Percentiles rank a stretch among this genome's conserved stretches.
Evolutionary conservation across 2,329 filamentous ascomycete genomes (phyloP).

Genomic region (Colletotrichum incanum): DNA sequence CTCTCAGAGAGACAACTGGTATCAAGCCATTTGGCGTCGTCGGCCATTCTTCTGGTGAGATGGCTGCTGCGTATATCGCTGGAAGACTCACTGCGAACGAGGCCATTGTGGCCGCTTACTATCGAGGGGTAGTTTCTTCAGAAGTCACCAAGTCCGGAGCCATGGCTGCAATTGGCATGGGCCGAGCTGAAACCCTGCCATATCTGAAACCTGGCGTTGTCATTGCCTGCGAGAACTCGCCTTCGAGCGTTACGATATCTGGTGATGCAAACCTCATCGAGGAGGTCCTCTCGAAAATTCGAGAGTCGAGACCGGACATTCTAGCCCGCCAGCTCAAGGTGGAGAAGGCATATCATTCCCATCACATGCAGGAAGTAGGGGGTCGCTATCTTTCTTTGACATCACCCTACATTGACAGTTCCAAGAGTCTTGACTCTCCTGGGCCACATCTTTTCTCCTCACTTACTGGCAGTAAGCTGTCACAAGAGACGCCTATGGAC

Average conservation of each 20-base stretch:
- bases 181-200: conserved; percentile 17
- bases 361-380: conserved; percentile 35
- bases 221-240: conserved; percentile 48
- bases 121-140: conserved; percentile 53
- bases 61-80: conserved; percentile 50
- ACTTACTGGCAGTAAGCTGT: not conserved
- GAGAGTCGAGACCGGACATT: conserved; percentile 38
- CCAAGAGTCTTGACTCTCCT: not conserved
- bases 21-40: conserved; percentile 55
- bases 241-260: conserved; percentile 47
- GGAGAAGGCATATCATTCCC: conserved; percentile 52
- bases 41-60: conserved; percentile 54
- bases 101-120: conserved; percentile 58
- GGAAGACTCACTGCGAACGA: conserved; percentile 50
- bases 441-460: not conserved
- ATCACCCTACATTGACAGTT: not conserved
- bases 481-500: not conserved
- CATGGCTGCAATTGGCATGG: conserved; percentile 55
- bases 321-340: conserved; percentile 48
- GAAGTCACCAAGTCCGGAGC: conserved; percentile 41
- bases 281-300: conserved; percentile 43
- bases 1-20: conserved; percentile 49
- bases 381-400: conserved; percentile 15
- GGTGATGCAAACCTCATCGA: conserved; percentile 43
- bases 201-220: conserved; percentile 38